Conservation (phyloP, 2,329 filamentous ascomycete genomes). For the Colletotrichum sp. region DNA sequence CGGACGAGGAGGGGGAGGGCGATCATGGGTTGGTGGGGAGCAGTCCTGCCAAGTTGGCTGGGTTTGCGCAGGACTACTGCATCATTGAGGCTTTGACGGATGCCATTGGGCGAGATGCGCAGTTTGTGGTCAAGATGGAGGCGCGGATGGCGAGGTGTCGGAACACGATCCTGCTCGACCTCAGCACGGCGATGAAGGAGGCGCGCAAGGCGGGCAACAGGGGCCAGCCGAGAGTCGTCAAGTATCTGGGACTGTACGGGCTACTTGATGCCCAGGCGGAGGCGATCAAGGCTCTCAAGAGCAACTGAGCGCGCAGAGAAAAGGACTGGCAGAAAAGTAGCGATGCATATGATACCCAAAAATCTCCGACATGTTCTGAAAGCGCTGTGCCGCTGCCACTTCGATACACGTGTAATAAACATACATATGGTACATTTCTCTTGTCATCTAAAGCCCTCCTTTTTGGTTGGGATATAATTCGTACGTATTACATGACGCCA, state of each 20-base stretch:
- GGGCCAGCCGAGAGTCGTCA: conserved; percentile 53
- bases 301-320: conserved; percentile 25
- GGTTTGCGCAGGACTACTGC: conserved; percentile 51
- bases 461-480: background rate
- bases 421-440: conserved; percentile 43
- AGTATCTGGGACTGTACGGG: conserved; percentile 59
- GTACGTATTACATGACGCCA: conserved; percentile 54
- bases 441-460: background rate
- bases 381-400: conserved; percentile 13
- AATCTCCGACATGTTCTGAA: conserved; percentile 20
- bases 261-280: conserved; percentile 57
- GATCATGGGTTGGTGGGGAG: conserved; percentile 44
- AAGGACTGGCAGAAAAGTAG: conserved; percentile 22
- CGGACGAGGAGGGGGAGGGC: conserved; percentile 31
- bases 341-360: conserved; percentile 34
- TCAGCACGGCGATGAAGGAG: conserved; percentile 54
- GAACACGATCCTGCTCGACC: conserved; percentile 61
- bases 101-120: conserved; percentile 49
- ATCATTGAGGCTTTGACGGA: conserved; percentile 46
- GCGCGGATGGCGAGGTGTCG: conserved; percentile 58
- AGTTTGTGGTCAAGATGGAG: conserved; percentile 57
- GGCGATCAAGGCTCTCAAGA: conserved; percentile 54
- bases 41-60: conserved; percentile 50
- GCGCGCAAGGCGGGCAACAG: conserved; percentile 45
- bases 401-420: conserved; percentile 24